Base-by-base conservation (phyloP, 2,329 filamentous ascomycete genomes). In the Phialophora tarda region DNA sequence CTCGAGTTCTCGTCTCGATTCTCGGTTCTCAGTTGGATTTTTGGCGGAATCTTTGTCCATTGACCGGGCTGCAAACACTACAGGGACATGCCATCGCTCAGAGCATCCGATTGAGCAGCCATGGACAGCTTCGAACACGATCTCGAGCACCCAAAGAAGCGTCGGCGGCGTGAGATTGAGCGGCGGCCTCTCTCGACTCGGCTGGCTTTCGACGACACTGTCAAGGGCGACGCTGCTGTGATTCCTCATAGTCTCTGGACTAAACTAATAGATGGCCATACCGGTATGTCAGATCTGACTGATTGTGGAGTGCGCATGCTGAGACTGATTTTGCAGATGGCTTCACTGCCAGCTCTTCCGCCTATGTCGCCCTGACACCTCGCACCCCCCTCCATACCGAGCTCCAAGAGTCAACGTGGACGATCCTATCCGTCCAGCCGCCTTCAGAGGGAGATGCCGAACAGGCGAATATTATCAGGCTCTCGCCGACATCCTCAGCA, bases 221-320 rank as follows among this genome's bases (percentile, higher is more conserved):
- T 96, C 73, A 91, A 90, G 79, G 92, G 91, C 61, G 92, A 97
- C 75, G 85, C 93, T 68, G 95, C 93, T 69, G 86, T 95, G 70
- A 79, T 98, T 61, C 97, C 94, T 12, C 89, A 92, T 74, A 92
- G 97, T 77, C 84, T 99, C 59, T 92, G 93, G 74, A 83, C 85
- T 55, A 91, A 96, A 75, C 84, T 98, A 59, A 87, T 73, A 74
- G 85, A 72, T 78, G 79, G 71, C 74, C 82, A 72, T 71, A 71
- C 72, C 71, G 72, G 85, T 82, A 72, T 73, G 71, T 41, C n/a
- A 47, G 58, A 34, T 60, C 38, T 24, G 7, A 53, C 59, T 56
- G 69, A 67, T 50, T 71, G 24, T 21, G 34, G 50, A 38, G 26
- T 30, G 51, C 56, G 11, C 57, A 63, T 66, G 59, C 67, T 64